These are phyloP conservation scores for Lavandula angustifolia DNA, from an alignment of 257 asterid genomes.

Conservation along the genomic window DNA sequence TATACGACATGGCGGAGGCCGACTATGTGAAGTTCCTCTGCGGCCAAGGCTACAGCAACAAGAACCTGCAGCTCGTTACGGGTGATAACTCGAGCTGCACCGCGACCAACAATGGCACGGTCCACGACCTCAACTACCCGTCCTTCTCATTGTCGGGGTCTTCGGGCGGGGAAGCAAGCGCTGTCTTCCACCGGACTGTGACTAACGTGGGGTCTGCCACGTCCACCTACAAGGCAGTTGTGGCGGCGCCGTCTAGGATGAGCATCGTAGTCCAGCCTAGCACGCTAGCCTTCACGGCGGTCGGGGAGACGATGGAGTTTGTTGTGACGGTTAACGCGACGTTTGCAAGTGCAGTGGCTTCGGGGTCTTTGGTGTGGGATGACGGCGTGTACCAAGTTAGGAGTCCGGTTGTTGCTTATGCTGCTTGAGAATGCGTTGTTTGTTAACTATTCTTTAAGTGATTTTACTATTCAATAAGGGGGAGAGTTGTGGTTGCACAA, in stretches of 20 bases:
- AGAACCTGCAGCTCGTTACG: constrained; percentile 45
- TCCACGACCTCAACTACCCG: constrained; percentile 64
- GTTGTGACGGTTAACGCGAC: constrained; percentile 38
- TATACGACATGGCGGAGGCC: constrained; percentile 51
- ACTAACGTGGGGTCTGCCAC: constrained; percentile 62
- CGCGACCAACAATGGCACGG: constrained; percentile 42
- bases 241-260: constrained; percentile 31
- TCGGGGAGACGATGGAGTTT: constrained; percentile 45
- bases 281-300: constrained; percentile 40
- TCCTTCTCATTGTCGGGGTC: constrained; percentile 48
- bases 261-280: constrained; percentile 44
- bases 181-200: constrained; percentile 46
- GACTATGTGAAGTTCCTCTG: constrained; percentile 67
- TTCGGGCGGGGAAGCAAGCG: constrained; percentile 23
- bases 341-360: constrained; percentile 22
- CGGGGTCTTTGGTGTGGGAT: constrained; percentile 59
- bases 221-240: constrained; percentile 48
- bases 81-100: constrained; percentile 58
- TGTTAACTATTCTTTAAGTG: too few species aligned
- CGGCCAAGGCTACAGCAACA: constrained; percentile 66
- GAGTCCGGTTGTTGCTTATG: constrained; percentile 52
- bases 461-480: not conserved
- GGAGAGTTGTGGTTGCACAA: too few species aligned
- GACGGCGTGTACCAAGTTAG: constrained; percentile 61
- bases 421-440: constrained; percentile 1